phyloP scores from a whole-genome alignment of 2,329 filamentous ascomycete species.

The Beauveria australis region DNA sequence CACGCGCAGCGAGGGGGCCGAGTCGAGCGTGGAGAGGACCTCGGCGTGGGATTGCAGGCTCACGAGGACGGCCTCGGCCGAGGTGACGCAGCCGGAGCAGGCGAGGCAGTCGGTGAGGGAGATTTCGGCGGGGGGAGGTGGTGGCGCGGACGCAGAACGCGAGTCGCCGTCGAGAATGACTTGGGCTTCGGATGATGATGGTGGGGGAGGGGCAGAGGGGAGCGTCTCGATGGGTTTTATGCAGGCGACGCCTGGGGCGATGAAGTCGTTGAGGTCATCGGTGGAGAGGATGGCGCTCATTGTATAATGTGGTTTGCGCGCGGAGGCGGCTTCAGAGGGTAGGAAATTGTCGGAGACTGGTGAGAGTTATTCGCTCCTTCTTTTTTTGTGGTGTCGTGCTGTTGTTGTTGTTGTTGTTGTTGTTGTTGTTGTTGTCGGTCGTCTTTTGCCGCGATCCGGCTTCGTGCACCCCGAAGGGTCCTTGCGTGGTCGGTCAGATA shows the following conservation, averaged over 20 bases:
- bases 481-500: background rate
- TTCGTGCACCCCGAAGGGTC: background rate
- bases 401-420: background rate
- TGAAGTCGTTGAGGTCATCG: constrained; percentile 98
- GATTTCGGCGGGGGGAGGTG: constrained; percentile 70
- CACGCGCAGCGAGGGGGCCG: constrained; percentile 41
- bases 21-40: constrained; percentile 74
- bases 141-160: constrained; percentile 35
- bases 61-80: constrained; percentile 93
- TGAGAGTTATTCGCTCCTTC: too few species aligned
- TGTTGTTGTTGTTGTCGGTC: background rate
- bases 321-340: background rate
- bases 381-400: too few species aligned
- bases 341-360: too few species aligned
- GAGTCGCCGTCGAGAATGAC: constrained; percentile 87
- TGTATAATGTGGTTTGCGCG: background rate
- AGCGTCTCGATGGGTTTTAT: constrained; percentile 96
- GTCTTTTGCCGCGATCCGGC: background rate
- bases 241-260: constrained; percentile 92
- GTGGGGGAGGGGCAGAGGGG: constrained; percentile 42
- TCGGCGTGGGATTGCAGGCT: constrained; percentile 90
- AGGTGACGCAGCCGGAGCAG: constrained; percentile 95
- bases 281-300: constrained; percentile 95
- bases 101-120: constrained; percentile 95
- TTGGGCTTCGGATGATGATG: constrained; percentile 55